Conservation (phyloP, 441 rosid genomes). For the Populus hybrid region DNA sequence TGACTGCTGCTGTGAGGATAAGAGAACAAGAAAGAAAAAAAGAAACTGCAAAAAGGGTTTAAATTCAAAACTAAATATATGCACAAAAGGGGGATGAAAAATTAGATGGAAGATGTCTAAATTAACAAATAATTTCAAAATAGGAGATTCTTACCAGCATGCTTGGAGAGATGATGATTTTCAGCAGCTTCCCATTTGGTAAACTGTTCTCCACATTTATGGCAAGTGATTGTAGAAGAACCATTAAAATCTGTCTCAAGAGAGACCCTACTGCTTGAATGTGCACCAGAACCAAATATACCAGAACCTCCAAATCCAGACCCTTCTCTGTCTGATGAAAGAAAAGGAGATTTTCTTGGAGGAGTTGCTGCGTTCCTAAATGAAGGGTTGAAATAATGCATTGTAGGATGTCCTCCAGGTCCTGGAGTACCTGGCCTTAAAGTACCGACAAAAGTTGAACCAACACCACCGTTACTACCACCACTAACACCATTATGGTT, state of each 20-base stretch:
- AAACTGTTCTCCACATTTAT: slow-evolving; percentile 94
- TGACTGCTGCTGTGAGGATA: slow-evolving; percentile 8
- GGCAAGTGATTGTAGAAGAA: slow-evolving; percentile 65
- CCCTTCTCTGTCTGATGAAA: slow-evolving; percentile 45
- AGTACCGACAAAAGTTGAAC: slow-evolving; percentile 74
- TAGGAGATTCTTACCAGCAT: slow-evolving; percentile 61
- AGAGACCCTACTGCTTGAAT: slow-evolving; percentile 54
- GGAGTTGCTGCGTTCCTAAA: slow-evolving; percentile 47
- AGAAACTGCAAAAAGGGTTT: neutral
- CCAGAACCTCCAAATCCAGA: slow-evolving; percentile 36
- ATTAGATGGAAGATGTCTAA: neutral
- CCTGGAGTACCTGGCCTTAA: slow-evolving; percentile 92
- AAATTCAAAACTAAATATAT: slow-evolving; percentile 9
- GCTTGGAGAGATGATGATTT: slow-evolving; percentile 92
- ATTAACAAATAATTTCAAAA: neutral
- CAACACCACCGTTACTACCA: slow-evolving; percentile 22
- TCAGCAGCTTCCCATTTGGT: slow-evolving; percentile 90
- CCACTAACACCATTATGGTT: slow-evolving; percentile 18
- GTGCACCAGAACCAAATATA: slow-evolving; percentile 28
- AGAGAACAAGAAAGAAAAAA: slow-evolving; percentile 11
- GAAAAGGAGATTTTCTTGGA: slow-evolving; percentile 48
- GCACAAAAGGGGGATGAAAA: neutral
- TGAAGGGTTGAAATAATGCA: slow-evolving; percentile 75
- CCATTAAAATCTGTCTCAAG: slow-evolving; percentile 60
- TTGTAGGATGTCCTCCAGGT: slow-evolving; percentile 57